Base-by-base conservation (phyloP, 192 early-diverging fungal species). In the Fimicolochytrium jonesii region DNA sequence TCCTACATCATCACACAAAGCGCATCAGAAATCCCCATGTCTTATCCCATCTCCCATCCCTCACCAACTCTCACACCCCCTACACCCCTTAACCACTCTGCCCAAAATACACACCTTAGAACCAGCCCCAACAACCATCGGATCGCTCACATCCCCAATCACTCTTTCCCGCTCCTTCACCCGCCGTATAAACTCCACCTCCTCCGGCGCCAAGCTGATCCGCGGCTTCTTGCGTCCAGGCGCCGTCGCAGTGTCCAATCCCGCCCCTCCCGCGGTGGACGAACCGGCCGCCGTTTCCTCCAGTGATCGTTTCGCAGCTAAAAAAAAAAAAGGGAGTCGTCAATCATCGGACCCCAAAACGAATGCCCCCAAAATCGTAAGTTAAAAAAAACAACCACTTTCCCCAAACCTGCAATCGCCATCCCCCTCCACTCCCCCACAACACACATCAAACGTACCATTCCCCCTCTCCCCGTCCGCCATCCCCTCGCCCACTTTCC, bases 401-500 rank as follows among this genome's bases (percentile, higher is more conserved):
- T n/a, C n/a, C n/a, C n/a, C n/a, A n/a, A n/a, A n/a, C n/a, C n/a
- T n/a, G n/a, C n/a, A n/a, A n/a, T n/a, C n/a, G n/a, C n/a, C n/a
- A n/a, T n/a, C n/a, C n/a, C n/a, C n/a, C n/a, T n/a, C n/a, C 64
- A 55, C 32, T 66, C 57, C 3, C 44, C 31, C n/a, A 20, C 4
- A 42, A 57, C 3, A 7, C 61, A 41, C 7, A 22, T 11, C 45
- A 31, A 1, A 9, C 17, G 23, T 31, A 31, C 42, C 20, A 44
- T n/a, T 30, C 4, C 26, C 15, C 6, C 10, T 28, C 28, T 31
- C 28, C 57, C 20, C 6, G 28, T 49, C 43, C 28, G 6, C 15
- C 33, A 36, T 77, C 61, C 43, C 63, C 45, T 78, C 66, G 2
- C 77, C 65, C 33, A 79, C 77, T 18, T 79, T 63, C 18, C 67